These are phyloP conservation scores for Colletotrichum zoysiae DNA, from an alignment of 2,329 filamentous ascomycete genomes.

Conservation along the genomic window DNA sequence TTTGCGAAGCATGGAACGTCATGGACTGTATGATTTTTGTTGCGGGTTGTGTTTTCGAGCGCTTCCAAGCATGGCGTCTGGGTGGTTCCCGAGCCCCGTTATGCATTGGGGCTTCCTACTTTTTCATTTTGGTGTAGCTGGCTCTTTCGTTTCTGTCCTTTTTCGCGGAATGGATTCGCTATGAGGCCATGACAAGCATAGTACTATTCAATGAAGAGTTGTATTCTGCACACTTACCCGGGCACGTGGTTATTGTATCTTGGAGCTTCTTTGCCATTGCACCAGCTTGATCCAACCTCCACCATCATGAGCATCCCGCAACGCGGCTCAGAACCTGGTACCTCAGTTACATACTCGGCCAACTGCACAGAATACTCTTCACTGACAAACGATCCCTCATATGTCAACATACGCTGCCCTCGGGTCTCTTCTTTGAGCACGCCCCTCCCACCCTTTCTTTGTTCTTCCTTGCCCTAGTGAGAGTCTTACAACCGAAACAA, in stretches of 20 bases:
- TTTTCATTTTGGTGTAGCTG: not conserved
- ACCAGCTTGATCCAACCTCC: too few relatives aligned
- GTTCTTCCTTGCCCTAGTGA: constrained; percentile 1
- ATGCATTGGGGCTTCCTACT: constrained; percentile 3
- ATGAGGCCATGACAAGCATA: constrained; percentile 36
- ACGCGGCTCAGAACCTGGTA: too few relatives aligned
- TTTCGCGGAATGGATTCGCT: constrained; percentile 8
- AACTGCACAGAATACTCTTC: too few relatives aligned
- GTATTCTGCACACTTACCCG: not conserved
- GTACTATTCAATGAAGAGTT: constrained; percentile 29
- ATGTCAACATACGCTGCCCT: too few relatives aligned
- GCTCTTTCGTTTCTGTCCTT: not conserved
- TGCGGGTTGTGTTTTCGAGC: constrained; percentile 24
- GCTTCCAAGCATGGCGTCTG: constrained; percentile 40
- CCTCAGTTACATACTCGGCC: too few relatives aligned
- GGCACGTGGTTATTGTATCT: not conserved
- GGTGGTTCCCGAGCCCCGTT: constrained; percentile 17
- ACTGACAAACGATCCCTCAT: too few relatives aligned
- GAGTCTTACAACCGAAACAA: constrained; percentile 51
- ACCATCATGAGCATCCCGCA: too few relatives aligned
- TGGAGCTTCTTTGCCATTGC: too few relatives aligned
- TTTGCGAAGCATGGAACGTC: constrained; percentile 3
- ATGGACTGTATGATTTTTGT: not conserved
- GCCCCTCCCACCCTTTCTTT: too few relatives aligned
- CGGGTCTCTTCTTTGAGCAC: too few relatives aligned